These are phyloP conservation scores for Phytophthora boehmeriae DNA, from an alignment of 352 stramenopile species.

Conservation along the genomic window DNA sequence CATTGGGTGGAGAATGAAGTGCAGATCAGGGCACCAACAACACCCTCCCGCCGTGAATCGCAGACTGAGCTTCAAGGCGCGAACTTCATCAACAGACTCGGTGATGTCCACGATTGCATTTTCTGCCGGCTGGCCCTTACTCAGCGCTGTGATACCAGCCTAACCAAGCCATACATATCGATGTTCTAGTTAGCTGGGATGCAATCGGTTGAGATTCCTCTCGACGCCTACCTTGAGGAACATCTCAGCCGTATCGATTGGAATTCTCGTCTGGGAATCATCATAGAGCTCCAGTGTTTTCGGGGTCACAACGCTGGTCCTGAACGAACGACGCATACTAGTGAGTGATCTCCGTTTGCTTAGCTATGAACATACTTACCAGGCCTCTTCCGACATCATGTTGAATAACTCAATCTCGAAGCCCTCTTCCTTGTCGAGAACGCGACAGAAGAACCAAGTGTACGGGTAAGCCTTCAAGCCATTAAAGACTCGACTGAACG, in stretches of 20 bases:
- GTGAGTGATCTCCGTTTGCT: too few species aligned
- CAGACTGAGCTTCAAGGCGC: conserved; percentile 5
- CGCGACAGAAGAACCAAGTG: conserved; percentile 2
- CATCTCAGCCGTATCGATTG: conserved; percentile 7
- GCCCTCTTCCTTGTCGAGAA: conserved; percentile 6
- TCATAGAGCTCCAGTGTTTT: conserved; percentile 1
- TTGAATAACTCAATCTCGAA: conserved; percentile 19
- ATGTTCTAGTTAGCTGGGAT: not conserved
- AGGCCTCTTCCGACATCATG: conserved; percentile 1
- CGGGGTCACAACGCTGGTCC: conserved; percentile 5
- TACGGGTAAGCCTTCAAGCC: conserved; percentile 1
- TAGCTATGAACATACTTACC: conserved; percentile 8
- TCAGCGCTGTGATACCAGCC: not conserved
- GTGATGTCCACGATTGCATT: conserved; percentile 2
- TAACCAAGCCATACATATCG: not conserved
- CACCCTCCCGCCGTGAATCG: conserved; percentile 4
- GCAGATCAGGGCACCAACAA: conserved; percentile 8
- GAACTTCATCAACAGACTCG: not conserved
- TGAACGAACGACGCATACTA: not conserved
- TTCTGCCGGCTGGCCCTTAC: not conserved
- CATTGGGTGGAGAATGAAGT: conserved; percentile 7
- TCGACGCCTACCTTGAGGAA: conserved; percentile 11
- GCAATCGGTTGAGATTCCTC: not conserved
- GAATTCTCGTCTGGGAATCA: conserved; percentile 6
- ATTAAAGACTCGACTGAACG: conserved; percentile 5